These are phyloP conservation scores for Trichoderma sp. DNA, from an alignment of 2,329 filamentous ascomycete species.

Conservation along the genomic window DNA sequence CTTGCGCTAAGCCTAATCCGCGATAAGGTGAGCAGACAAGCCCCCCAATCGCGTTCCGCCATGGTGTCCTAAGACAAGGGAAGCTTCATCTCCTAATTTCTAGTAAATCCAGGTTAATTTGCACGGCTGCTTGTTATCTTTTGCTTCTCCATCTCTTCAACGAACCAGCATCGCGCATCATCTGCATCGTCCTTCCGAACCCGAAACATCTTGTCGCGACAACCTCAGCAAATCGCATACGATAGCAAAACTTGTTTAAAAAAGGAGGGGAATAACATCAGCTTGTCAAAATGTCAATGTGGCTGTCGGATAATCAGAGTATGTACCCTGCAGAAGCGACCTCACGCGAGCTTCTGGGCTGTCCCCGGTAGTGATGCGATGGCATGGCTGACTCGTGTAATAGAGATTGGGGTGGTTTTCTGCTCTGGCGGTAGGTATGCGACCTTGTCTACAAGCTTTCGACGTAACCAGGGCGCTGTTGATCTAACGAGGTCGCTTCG, in stretches of 20 bases:
- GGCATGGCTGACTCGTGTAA: slow-evolving; percentile 32
- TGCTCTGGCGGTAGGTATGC: slow-evolving; percentile 85
- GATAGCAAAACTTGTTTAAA: background rate
- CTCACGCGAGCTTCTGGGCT: background rate
- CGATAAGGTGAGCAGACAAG: slow-evolving; percentile 7
- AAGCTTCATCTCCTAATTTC: slow-evolving; percentile 12
- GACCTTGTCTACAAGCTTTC: slow-evolving; percentile 23
- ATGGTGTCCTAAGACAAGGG: slow-evolving; percentile 16
- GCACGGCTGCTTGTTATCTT: background rate
- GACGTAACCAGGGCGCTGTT: slow-evolving; percentile 20
- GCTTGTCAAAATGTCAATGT: slow-evolving; percentile 65
- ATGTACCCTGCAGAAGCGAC: slow-evolving; percentile 41
- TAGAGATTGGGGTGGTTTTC: slow-evolving; percentile 96
- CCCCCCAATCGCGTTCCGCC: slow-evolving; percentile 15
- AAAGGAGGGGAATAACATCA: background rate
- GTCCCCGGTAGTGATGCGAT: background rate
- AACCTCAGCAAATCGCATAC: background rate
- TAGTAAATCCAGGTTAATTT: background rate
- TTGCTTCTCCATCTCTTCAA: background rate
- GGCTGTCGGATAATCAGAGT: slow-evolving; percentile 96
- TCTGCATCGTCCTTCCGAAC: background rate
- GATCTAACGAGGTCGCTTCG: slow-evolving; percentile 14
- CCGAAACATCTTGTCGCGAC: background rate
- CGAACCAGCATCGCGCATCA: background rate
- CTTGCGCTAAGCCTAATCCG: slow-evolving; percentile 18